Percentiles rank a stretch among this genome's conserved stretches.
phyloP scores from a whole-genome alignment of 1,284 basidiomycete genomes.

The Puccinia coronata region DNA sequence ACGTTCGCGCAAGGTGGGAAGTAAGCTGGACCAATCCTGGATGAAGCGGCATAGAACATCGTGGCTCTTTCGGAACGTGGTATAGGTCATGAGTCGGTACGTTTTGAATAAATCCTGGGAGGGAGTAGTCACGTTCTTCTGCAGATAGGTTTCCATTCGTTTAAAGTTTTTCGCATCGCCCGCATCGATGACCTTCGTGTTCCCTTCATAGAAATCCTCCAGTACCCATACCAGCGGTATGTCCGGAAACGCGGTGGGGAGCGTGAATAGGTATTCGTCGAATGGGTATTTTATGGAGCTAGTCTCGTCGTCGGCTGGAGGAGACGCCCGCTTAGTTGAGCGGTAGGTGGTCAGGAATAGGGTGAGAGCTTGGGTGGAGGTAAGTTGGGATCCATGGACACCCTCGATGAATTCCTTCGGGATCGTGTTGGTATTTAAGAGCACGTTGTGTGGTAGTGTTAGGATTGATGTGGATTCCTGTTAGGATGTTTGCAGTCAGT shows the following conservation, averaged over 20 bases:
- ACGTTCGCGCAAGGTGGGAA: not conserved
- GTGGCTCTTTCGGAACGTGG: slow-evolving; percentile 1
- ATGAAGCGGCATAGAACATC: slow-evolving; percentile 22
- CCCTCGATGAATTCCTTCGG: slow-evolving; percentile 2
- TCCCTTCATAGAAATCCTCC: not conserved
- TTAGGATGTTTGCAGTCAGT: not conserved
- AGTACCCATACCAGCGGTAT: slow-evolving; percentile 21
- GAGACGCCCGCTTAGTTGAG: not conserved
- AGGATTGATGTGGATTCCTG: slow-evolving; percentile 22
- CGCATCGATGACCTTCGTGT: not conserved
- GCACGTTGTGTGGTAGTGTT: not conserved
- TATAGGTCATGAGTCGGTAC: slow-evolving; percentile 18
- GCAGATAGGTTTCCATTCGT: not conserved
- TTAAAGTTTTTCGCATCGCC: not conserved
- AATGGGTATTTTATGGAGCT: slow-evolving; percentile 1
- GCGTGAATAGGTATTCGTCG: not conserved
- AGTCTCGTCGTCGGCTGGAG: not conserved
- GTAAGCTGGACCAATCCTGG: slow-evolving; percentile 26
- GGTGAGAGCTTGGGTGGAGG: slow-evolving; percentile 22
- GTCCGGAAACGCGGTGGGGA: not conserved
- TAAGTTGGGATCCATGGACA: not conserved
- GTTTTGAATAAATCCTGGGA: not conserved
- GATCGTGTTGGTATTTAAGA: slow-evolving; percentile 18
- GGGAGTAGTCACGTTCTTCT: not conserved
- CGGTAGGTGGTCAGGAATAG: slow-evolving; percentile 19